Evolutionary conservation across 2,329 filamentous ascomycete species (phyloP).

Genomic region (Lecanicillium sp.): DNA sequence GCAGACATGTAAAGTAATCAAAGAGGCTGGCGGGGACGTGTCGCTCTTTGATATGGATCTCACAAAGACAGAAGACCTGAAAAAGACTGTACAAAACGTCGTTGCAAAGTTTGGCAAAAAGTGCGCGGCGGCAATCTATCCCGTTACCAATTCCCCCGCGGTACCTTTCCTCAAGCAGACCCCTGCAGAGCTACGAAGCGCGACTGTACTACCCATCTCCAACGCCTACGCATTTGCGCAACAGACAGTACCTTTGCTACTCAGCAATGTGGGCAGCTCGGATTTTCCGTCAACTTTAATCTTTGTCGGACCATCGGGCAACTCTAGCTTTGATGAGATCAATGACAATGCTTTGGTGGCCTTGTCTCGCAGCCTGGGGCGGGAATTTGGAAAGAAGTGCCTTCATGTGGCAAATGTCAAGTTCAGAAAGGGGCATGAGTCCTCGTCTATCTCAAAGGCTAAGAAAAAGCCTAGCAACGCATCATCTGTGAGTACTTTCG

Average conservation of each 20-base stretch:
- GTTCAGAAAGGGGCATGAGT: background rate
- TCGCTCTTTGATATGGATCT: constrained; percentile 4
- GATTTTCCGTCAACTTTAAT: constrained; percentile 3
- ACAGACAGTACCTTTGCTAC: constrained; percentile 3
- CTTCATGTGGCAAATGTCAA: constrained; percentile 5
- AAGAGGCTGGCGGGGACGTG: background rate
- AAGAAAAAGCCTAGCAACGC: background rate
- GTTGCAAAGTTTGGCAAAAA: background rate
- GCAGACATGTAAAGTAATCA: background rate
- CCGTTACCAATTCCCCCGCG: background rate
- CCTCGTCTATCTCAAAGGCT: background rate
- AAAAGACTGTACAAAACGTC: background rate
- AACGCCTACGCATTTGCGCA: constrained; percentile 7
- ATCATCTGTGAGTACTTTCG: no score
- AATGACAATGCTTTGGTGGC: constrained; percentile 7
- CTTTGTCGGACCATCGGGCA: background rate
- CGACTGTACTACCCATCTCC: constrained; percentile 1
- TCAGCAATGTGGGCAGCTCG: background rate
- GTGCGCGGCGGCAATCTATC: constrained; percentile 6
- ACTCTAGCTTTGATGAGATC: constrained; percentile 2
- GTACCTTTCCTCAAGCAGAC: constrained; percentile 4
- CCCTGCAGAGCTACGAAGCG: background rate
- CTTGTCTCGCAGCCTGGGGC: constrained; percentile 6
- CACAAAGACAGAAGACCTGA: background rate
- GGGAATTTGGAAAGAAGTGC: constrained; percentile 5